Evolutionary conservation across 2,329 filamentous ascomycete genomes (phyloP), one percentile per base, ranked within the genome.

Genomic region (Hypomyces perniciosus): DNA sequence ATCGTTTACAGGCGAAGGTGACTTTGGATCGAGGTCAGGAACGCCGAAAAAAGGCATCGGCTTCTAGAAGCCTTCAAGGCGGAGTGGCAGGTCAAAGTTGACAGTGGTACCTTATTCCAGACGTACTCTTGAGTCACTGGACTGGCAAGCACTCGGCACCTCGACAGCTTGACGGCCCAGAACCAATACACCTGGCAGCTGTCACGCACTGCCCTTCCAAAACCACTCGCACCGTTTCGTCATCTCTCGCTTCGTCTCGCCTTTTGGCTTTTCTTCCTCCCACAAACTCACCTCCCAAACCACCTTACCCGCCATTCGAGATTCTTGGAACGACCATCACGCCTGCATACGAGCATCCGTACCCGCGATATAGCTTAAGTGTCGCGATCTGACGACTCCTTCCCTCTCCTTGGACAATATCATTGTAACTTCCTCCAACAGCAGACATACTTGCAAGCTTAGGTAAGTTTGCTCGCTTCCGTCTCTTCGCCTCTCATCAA

Each of bases 171-270:
- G 31, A 38, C 42, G 29, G 29, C 4, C n/a, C 40, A 13, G 33
- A 35, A 48, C 44, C 40, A 37, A 33, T n/a, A 48, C 37, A 40
- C 34, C 44, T 44, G 52, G 52, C 49, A 54, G 45, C 37, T 44
- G 45, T 43, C 20, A 44, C 28, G 38, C 47, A 48, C 41, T 26
- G n/a, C 31, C 52, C 37, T 52, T 51, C 42, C 49, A 26, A 10
- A 29, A 30, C 2, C 29, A 2, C 34, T 20, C 13, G 6, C 12
- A 34, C 27, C 38, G 20, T 49, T 49, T 52, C 45, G 45, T 46
- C 52, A 52, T 52, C 26, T 45, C 45, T 54, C 52, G 52, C 52
- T 54, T 54, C 49, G 7, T 4, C 12, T 48, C 42, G 34, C 31
- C 38, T 35, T 28, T 52, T 28, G 35, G 6, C 13, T 28, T 33